Percentiles rank a stretch among this genome's conserved stretches.
Evolutionary conservation across 257 asterid genomes (phyloP).

Genomic region (Nicotiana tabacum): DNA sequence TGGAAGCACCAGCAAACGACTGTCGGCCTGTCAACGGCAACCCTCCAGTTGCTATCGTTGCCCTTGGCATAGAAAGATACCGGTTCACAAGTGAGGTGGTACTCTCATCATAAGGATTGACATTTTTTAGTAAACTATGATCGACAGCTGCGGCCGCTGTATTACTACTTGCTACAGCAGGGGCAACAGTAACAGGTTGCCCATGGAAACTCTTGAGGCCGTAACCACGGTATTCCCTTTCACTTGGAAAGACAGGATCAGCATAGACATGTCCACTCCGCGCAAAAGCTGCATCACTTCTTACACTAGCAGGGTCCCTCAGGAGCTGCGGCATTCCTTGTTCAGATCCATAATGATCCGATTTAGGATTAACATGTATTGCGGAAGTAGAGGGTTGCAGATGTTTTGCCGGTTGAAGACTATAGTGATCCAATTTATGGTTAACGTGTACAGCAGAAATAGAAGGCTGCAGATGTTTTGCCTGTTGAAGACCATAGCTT

Average conservation of each 20-base stretch:
- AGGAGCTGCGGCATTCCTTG: conserved; percentile 33
- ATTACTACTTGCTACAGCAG: not conserved
- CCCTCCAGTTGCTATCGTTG: conserved; percentile 19
- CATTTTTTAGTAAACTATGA: conserved; percentile 11
- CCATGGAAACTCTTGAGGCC: conserved; percentile 45
- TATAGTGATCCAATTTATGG: not conserved
- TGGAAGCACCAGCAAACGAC: conserved; percentile 19
- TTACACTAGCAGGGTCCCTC: conserved; percentile 11
- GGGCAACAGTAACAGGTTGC: conserved; percentile 12
- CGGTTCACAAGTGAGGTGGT: conserved; percentile 63
- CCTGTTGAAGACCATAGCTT: conserved; percentile 58
- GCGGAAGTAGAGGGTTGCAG: conserved; percentile 25
- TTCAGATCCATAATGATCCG: conserved; percentile 17
- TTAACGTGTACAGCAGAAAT: conserved; percentile 8
- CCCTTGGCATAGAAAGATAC: conserved; percentile 46
- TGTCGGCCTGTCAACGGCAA: conserved; percentile 25
- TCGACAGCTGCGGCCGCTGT: conserved; percentile 22
- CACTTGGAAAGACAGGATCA: conserved; percentile 35
- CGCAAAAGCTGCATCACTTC: not conserved
- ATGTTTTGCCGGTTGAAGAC: conserved; percentile 44
- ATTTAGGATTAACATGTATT: not conserved
- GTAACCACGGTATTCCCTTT: conserved; percentile 44
- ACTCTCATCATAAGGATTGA: conserved; percentile 56
- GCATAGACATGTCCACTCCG: conserved; percentile 29
- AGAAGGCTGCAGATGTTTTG: conserved; percentile 32